Base-by-base conservation (phyloP, 2,329 filamentous ascomycete species). In the Fusarium sp. region DNA sequence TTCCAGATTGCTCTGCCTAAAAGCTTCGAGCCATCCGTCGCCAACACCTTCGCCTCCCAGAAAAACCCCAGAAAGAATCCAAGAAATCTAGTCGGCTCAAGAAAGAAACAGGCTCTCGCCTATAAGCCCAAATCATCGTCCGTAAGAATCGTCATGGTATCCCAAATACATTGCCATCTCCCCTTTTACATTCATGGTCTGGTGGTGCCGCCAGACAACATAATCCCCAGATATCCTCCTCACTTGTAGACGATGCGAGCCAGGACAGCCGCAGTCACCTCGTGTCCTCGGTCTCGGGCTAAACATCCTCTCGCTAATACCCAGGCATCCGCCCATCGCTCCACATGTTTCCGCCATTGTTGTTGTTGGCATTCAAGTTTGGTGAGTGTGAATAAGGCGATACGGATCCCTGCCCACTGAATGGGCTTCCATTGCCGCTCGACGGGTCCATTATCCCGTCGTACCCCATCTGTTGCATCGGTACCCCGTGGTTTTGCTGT, bases 361-460 rank as follows among this genome's bases (percentile, higher is more conserved):
- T 52, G 34, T 58, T 58, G 27, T 74, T 77, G 59, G 70, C 66
- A 62, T 79, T 77, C 52, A 78, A 70, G 50, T 82, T 81, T 37
- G 83, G 82, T 35, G 82, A 83, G 58, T 80, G 79, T 23, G 79
- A 77, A 68, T 82, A 84, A 10, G 80, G 80, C 35, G 82, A 83
- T 32, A 77, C 67, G 6, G 82, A 81, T 45, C 81, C 83, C 50
- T 83, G 82, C 7, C 81, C 82, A 56, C 81, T 81, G 50, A 82
- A 84, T 5, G 82, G 81, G 67, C 82, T 83, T n/a, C 77, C 80
- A 62, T 81, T 79, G 14, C 77, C 78, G 54, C 80, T 82, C 34
- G 79, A 78, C n/a, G 80, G 77, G 39, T 79, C 77, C 64, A 82
- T 76, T 60, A 82, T 80, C 37, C 77, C 71, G 11, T 81, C 81